These are phyloP conservation scores for Viscum album DNA, from an alignment of 177 flowering plant species.

Conservation along the genomic window DNA sequence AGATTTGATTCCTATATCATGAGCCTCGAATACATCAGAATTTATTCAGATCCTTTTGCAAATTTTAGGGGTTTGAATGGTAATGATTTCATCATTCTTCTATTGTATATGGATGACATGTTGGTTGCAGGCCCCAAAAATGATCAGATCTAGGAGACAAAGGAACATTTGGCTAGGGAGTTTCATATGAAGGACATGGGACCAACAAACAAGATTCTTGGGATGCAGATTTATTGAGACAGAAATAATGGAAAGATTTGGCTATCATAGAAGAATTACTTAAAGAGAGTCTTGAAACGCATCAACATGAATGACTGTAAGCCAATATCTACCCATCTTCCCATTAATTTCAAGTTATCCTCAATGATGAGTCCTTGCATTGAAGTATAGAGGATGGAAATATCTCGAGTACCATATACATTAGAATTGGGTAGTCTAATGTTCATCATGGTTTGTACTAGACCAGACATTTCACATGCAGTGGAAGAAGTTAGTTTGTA, in stretches of 20 bases:
- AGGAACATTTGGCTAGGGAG: background rate
- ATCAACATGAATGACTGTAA: background rate
- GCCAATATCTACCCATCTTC: background rate
- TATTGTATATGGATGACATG: constrained; percentile 2
- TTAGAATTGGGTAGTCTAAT: background rate
- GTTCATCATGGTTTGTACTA: background rate
- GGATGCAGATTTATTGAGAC: background rate
- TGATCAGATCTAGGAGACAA: background rate
- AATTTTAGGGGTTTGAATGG: background rate
- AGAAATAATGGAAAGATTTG: background rate
- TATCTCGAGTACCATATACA: constrained; percentile 2
- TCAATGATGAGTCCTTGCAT: background rate
- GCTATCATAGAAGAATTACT: background rate
- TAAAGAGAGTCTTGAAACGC: background rate
- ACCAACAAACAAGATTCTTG: background rate
- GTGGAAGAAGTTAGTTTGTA: background rate
- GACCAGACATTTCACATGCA: background rate
- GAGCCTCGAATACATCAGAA: background rate
- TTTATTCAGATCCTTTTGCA: background rate
- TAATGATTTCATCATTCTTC: background rate
- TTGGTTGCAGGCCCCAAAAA: background rate
- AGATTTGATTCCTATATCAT: background rate
- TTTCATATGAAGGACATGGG: constrained; percentile 3
- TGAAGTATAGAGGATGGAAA: background rate
- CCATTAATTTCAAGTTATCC: constrained; percentile 1